Percentiles rank a stretch among this genome's conserved stretches.
These are phyloP conservation scores for Neoboletus subvelutipes DNA, from an alignment of 768 basidiomycete genomes.

Conservation along the genomic window DNA sequence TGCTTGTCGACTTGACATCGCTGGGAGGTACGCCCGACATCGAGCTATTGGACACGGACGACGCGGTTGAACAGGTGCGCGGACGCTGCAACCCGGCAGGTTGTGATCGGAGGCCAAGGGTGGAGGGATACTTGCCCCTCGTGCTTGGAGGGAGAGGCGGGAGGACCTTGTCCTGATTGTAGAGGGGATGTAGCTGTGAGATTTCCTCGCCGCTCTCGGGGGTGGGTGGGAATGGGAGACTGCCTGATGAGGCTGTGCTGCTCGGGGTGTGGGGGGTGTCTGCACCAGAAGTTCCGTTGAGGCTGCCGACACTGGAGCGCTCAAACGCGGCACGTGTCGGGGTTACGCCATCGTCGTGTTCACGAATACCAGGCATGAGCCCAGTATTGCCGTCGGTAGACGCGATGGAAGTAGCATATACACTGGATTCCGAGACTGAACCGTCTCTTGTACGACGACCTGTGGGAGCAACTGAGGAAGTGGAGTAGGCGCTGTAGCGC, in stretches of 20 bases:
- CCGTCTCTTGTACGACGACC: conserved; percentile 11
- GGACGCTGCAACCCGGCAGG: conserved; percentile 20
- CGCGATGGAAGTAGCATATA: conserved; percentile 13
- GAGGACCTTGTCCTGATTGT: conserved; percentile 31
- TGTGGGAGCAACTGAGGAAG: conserved; percentile 10
- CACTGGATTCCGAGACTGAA: conserved; percentile 23
- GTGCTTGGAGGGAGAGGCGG: conserved; percentile 28
- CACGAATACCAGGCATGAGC: conserved; percentile 31
- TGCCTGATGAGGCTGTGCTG: conserved; percentile 32
- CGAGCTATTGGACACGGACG: conserved; percentile 24
- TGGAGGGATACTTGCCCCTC: conserved; percentile 23
- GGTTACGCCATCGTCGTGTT: conserved; percentile 30
- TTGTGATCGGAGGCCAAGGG: conserved; percentile 14
- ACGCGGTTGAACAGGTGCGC: conserved; percentile 37
- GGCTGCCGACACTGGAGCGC: conserved; percentile 27
- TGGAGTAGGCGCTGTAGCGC: conserved; percentile 24
- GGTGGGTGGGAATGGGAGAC: conserved; percentile 31
- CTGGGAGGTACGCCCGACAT: conserved; percentile 4
- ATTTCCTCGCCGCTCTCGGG: conserved; percentile 26
- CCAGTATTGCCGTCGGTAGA: conserved; percentile 7
- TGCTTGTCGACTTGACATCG: conserved; percentile 8
- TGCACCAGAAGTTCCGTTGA: conserved; percentile 13
- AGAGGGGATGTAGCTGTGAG: conserved; percentile 1
- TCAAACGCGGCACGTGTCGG: conserved; percentile 31
- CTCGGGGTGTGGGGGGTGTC: conserved; percentile 30